Percentiles rank a stretch among this genome's conserved stretches.
phyloP scores from a whole-genome alignment of 345 rosid species.

The Alliaria petiolata region DNA sequence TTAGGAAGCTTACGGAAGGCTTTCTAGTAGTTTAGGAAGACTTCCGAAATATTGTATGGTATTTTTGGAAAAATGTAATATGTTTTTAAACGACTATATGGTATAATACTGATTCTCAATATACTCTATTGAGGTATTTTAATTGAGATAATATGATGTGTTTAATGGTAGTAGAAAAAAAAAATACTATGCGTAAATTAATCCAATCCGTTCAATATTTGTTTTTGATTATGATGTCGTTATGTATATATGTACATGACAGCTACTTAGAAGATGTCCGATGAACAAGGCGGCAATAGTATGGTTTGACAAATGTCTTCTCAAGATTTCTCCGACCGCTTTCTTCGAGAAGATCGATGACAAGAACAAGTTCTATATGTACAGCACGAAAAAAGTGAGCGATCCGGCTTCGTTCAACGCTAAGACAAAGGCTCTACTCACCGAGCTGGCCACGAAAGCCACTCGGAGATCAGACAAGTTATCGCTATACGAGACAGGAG shows the following conservation, averaged over 20 bases:
- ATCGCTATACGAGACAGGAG: not conserved
- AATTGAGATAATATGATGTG: not conserved
- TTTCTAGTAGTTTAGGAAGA: not conserved
- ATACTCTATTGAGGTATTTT: too few species aligned
- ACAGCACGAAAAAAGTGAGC: constrained; percentile 28
- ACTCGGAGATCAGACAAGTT: not conserved
- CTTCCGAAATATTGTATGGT: too few species aligned
- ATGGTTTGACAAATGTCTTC: constrained; percentile 49
- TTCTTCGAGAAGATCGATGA: constrained; percentile 47
- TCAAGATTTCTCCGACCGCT: constrained; percentile 40
- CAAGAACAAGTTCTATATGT: constrained; percentile 33
- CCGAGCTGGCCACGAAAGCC: constrained; percentile 29
- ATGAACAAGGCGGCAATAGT: constrained; percentile 36
- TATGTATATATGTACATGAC: constrained; percentile 14
- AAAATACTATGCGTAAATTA: not conserved
- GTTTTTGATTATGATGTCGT: not conserved
- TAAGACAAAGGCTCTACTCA: constrained; percentile 37
- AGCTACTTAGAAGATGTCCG: constrained; percentile 44
- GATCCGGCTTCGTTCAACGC: constrained; percentile 35
- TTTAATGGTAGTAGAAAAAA: not conserved
- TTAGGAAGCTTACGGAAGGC: not conserved
- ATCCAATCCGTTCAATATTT: not conserved
- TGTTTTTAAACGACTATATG: too few species aligned
- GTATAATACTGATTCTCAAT: not conserved
- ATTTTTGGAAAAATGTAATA: too few species aligned